Evolutionary conservation across 2,329 filamentous ascomycete species (phyloP).

Genomic region (Mycosphaerella arachidis): DNA sequence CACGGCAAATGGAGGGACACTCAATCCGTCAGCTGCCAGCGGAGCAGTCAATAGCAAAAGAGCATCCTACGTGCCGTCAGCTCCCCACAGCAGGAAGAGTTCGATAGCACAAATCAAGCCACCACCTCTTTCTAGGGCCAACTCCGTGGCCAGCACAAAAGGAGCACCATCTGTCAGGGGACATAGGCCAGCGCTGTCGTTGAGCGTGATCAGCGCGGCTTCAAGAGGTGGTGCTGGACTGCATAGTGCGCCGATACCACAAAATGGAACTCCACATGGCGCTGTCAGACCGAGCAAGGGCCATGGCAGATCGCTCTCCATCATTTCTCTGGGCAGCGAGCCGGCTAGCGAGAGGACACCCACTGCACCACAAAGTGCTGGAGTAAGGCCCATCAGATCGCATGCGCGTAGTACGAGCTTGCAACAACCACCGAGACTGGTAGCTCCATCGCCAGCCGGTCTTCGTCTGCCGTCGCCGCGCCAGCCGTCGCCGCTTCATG

Average conservation of each 20-base stretch:
- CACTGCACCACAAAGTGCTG: conserved; percentile 7
- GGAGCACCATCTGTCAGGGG: conserved; percentile 36
- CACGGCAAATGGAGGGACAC: conserved; percentile 14
- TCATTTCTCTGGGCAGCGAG: conserved; percentile 47
- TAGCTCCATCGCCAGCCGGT: conserved; percentile 12
- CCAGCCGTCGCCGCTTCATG: conserved; percentile 42
- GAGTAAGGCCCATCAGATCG: conserved; percentile 52
- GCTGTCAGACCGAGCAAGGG: conserved; percentile 47
- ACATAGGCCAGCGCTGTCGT: conserved; percentile 64
- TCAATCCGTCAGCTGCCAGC: conserved; percentile 31
- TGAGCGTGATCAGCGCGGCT: conserved; percentile 43
- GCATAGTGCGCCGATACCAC: conserved; percentile 21
- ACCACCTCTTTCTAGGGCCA: conserved; percentile 14
- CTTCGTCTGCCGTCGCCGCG: conserved; percentile 15
- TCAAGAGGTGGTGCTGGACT: conserved; percentile 17
- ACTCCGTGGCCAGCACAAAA: conserved; percentile 19
- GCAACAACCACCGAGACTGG: conserved; percentile 58
- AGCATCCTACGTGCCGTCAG: conserved; percentile 13
- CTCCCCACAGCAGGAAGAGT: conserved; percentile 21
- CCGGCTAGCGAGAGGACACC: conserved; percentile 26
- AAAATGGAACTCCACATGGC: conserved; percentile 30
- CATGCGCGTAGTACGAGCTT: conserved; percentile 78
- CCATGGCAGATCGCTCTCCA: conserved; percentile 47
- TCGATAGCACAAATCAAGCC: conserved; percentile 22
- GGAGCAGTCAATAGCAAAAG: conserved; percentile 17